Base-by-base conservation (phyloP, 2,329 filamentous ascomycete genomes). In the Alternaria sp. region DNA sequence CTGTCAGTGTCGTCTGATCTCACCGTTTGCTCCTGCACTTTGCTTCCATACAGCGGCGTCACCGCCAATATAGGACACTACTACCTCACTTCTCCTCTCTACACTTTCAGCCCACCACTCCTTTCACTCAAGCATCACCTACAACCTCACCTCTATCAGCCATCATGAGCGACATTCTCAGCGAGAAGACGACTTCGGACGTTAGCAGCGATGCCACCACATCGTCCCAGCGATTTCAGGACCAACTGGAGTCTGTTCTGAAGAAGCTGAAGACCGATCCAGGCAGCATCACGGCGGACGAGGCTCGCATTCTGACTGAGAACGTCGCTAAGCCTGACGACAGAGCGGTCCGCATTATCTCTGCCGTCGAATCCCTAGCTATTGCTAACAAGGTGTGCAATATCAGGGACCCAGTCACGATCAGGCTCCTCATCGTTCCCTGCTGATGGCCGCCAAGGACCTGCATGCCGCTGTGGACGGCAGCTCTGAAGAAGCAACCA, bases 291-390 rank as follows among this genome's bases (percentile, higher is more conserved):
- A 76, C 71, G 16, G 58, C 67, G 12, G 73, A 74, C 32, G 75
- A 78, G 54, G 72, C 70, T 63, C 73, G 67, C 22, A 64, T 67
- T 32, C 66, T 77, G 34, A 68, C 67, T 49, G 71, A 73, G 61
- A 65, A 74, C 43, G 66, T 63, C 49, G 67, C 68, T 41, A 67
- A 60, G 11, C 47, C 39, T 20, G 69, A 75, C 56, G 47, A 61
- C 28, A 57, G 52, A 46, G 69, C 71, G 16, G 71, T 71, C 26
- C 65, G 60, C 30, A 71, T 76, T 65, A 70, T 75, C 47, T 71
- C 71, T 36, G 72, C 71, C n/a, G 63, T 76, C 12, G 67, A 71
- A 47, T 59, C 69, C 18, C 51, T 75, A 22, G 75, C 71, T 36
- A 56, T 59, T 59, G 65, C 63, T 54, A 71, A 69, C 58, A 65